phyloP scores from a whole-genome alignment of 1,284 basidiomycete genomes.

The Gymnopus androsaceus region DNA sequence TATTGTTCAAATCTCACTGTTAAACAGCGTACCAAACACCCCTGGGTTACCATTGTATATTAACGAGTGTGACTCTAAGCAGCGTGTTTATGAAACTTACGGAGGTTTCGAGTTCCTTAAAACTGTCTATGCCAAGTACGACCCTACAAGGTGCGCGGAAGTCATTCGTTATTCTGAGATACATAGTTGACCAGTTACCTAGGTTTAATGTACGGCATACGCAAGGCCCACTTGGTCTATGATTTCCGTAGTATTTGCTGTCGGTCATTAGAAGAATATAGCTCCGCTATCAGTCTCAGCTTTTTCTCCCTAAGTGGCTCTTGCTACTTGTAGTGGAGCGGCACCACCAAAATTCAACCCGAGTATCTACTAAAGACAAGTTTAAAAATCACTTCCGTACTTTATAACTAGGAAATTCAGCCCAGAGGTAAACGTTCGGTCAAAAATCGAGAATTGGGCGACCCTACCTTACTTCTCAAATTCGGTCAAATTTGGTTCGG shows the following conservation, averaged over 20 bases:
- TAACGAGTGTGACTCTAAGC: slow-evolving; percentile 37
- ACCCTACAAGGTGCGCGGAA: slow-evolving; percentile 36
- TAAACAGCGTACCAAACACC: slow-evolving; percentile 30
- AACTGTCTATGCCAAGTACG: slow-evolving; percentile 39
- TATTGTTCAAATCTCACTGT: background rate
- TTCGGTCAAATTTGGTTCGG: too few species aligned
- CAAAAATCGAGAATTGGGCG: too few species aligned
- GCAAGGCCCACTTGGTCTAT: slow-evolving; percentile 17
- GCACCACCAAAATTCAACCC: too few species aligned
- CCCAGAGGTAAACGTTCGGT: too few species aligned
- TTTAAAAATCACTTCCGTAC: too few species aligned
- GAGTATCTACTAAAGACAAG: too few species aligned
- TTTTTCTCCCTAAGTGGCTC: too few species aligned
- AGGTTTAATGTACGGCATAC: slow-evolving; percentile 20
- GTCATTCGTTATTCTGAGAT: background rate
- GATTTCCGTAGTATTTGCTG: too few species aligned
- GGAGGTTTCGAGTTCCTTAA: slow-evolving; percentile 34
- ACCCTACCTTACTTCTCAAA: too few species aligned
- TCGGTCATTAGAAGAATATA: too few species aligned
- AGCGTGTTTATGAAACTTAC: slow-evolving; percentile 39
- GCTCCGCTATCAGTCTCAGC: background rate
- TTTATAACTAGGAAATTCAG: too few species aligned
- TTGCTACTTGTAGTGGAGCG: too few species aligned
- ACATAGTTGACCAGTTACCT: background rate
- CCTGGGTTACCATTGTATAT: slow-evolving; percentile 39